Base-by-base conservation (phyloP, 495 filamentous ascomycete species). In the Astrothelium macrocarpum region DNA sequence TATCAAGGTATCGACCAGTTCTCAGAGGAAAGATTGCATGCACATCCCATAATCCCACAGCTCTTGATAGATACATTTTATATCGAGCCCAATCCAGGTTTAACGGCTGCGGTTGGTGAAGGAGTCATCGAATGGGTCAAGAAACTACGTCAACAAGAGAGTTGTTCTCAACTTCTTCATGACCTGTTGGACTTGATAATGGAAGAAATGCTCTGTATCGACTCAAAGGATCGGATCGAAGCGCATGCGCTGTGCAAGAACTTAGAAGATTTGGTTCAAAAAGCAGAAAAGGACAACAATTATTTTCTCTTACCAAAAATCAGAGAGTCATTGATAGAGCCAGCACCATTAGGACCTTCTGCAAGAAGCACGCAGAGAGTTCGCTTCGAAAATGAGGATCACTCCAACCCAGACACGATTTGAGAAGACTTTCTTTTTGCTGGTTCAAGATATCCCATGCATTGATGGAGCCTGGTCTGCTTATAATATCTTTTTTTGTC, bases 181-280 rank as follows among this genome's bases (percentile, higher is more conserved):
- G 62, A 59, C 29, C 46, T 64, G 26, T 49, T 64, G 53, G 20
- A 59, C 2, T 34, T 64, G 11, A 64, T 64, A 16, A 64, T 64
- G 62, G 49, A 36, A 18, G 16, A 59, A 26, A 56, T 64, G 45
- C 62, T 64, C n/a, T 26, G 49, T 31, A 59, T 64, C 31, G 62
- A 64, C 12, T 23, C 62, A 26, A 59, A 32, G 53, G 32, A 29
- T 26, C 62, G 46, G 3, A 64, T 64, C 36, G 28, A 64, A n/a
- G 62, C 62, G 31, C 9, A 25, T 4, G 34, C 3, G 2, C 39
- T 64, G 31, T 26, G 11, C 10, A 28, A 39, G 1, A 39, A 20
- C 26, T 32, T 64, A 18, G n/a, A 59, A 1, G 53, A 16, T 11
- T 32, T 59, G 12, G 20, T 64, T 46, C 12, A 36, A 16, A 56